phyloP scores from a whole-genome alignment of 768 basidiomycete genomes.

The Xerocomellus dryophilus region DNA sequence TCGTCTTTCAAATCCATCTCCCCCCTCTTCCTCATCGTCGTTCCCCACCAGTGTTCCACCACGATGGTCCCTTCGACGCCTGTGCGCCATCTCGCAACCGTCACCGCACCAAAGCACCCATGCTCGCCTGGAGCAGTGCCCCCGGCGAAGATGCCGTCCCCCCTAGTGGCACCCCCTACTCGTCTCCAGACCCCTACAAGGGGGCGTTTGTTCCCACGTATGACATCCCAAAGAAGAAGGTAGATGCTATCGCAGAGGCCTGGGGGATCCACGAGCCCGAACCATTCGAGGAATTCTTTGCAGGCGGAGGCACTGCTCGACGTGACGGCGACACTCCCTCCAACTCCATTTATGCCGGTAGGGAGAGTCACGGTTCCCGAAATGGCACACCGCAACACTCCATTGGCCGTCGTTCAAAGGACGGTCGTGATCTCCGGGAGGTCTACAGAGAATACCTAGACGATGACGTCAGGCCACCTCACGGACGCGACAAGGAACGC shows the following conservation, averaged over 20 bases:
- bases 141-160: conserved; percentile 42
- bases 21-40: neutral
- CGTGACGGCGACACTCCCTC: conserved; percentile 56
- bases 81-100: conserved; percentile 88
- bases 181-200: conserved; percentile 40
- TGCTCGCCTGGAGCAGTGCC: conserved; percentile 66
- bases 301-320: conserved; percentile 60
- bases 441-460: conserved; percentile 45
- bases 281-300: conserved; percentile 86
- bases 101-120: conserved; percentile 73
- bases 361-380: conserved; percentile 43
- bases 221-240: conserved; percentile 74
- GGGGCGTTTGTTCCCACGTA: conserved; percentile 49
- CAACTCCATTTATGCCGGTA: conserved; percentile 68
- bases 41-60: conserved; percentile 70
- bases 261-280: conserved; percentile 94
- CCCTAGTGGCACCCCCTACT: conserved; percentile 47
- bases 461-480: conserved; percentile 32
- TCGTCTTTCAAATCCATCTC: conserved; percentile 18
- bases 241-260: conserved; percentile 86
- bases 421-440: conserved; percentile 49
- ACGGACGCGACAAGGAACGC: conserved; percentile 35
- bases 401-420: conserved; percentile 41
- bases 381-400: conserved; percentile 37
- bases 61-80: conserved; percentile 90